phyloP scores from a whole-genome alignment of 2,329 filamentous ascomycete genomes.

The Xylaria sp. region DNA sequence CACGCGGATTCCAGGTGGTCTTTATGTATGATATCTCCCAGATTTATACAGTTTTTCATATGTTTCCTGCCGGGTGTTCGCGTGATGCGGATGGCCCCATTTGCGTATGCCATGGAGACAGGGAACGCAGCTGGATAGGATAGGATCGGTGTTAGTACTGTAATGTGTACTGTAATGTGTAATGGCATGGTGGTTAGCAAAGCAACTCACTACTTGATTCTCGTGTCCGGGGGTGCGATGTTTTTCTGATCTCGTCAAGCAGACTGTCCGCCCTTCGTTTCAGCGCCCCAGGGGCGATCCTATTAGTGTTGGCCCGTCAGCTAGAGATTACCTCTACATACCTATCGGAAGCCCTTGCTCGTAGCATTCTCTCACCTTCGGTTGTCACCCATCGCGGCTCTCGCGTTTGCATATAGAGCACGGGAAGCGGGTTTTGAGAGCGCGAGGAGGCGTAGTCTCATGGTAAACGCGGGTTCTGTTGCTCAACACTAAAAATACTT shows the following conservation, averaged over 20 bases:
- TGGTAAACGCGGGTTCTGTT: no score
- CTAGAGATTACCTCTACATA: not conserved
- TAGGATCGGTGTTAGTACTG: not conserved
- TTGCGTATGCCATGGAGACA: conserved; percentile 28
- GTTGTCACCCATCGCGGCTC: not conserved
- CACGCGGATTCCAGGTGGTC: conserved; percentile 34
- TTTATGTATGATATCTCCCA: conserved; percentile 33
- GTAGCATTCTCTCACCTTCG: conserved; percentile 12
- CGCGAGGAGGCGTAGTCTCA: not conserved
- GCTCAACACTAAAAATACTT: no score
- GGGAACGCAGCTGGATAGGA: conserved; percentile 1
- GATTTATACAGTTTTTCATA: conserved; percentile 34
- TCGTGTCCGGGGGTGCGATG: not conserved
- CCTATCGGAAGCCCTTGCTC: not conserved
- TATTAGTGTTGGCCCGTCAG: not conserved
- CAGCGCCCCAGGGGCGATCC: not conserved
- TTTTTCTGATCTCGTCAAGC: not conserved
- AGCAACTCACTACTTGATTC: conserved; percentile 2
- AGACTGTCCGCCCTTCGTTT: conserved; percentile 10
- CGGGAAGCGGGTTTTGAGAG: not conserved
- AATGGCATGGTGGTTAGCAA: not conserved
- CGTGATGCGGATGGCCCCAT: conserved; percentile 36
- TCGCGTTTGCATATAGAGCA: not conserved
- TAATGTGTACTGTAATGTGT: not conserved
- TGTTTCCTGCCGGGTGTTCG: conserved; percentile 33